Conservation (phyloP, 2,329 filamentous ascomycete species). For the Ophiocordyceps robertsii region DNA sequence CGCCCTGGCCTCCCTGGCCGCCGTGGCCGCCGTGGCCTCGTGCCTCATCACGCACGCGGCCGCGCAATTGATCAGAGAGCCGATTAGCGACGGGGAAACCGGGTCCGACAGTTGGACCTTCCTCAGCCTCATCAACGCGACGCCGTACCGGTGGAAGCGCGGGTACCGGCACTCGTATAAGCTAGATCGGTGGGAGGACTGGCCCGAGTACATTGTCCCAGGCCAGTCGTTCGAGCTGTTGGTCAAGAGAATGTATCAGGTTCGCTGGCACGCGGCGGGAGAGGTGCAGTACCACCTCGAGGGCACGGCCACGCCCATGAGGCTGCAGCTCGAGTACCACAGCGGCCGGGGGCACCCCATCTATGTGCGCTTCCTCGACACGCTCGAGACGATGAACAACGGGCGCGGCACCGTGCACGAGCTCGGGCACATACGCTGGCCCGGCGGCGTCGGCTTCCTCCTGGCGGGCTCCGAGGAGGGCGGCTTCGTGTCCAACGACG, state of each 20-base stretch:
- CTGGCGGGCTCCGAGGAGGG: conserved; percentile 15
- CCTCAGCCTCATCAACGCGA: conserved; percentile 22
- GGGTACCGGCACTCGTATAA: conserved; percentile 8
- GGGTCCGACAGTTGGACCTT: too few species aligned
- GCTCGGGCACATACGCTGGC: conserved; percentile 5
- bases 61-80: background rate
- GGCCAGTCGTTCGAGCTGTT: conserved; percentile 9
- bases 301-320: conserved; percentile 12
- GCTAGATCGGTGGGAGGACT: conserved; percentile 8
- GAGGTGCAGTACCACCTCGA: conserved; percentile 16
- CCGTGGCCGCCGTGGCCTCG: background rate
- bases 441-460: conserved; percentile 13
- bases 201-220: conserved; percentile 13
- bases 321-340: conserved; percentile 13
- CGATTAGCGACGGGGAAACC: too few species aligned
- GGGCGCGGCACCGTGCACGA: conserved; percentile 3
- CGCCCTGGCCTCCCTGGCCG: background rate
- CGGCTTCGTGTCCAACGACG: conserved; percentile 14
- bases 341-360: conserved; percentile 2
- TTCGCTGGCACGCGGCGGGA: conserved; percentile 11
- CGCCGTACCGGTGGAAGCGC: conserved; percentile 16
- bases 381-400: conserved; percentile 10
- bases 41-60: background rate
- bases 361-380: conserved; percentile 9
- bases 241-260: too few species aligned